A percentile compares a stretch with the other conserved stretches of the same genome.
Conservation (phyloP, 106 monocot genomes). For the Gastrodia elata region DNA sequence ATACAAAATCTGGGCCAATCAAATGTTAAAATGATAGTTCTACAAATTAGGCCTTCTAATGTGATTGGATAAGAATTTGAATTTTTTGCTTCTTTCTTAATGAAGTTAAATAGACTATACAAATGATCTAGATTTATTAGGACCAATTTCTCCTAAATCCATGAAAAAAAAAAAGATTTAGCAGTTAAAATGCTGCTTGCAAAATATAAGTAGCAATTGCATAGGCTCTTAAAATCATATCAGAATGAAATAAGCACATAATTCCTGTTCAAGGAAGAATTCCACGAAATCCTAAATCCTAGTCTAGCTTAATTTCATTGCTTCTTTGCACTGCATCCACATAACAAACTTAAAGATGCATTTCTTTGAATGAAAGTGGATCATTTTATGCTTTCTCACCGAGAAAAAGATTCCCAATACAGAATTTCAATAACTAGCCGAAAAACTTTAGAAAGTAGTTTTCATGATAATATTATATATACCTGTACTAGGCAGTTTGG, state of each 20-base stretch:
- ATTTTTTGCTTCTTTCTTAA: neutral
- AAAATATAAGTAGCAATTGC: neutral
- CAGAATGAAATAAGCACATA: neutral
- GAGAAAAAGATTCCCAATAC: neutral
- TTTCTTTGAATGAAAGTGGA: neutral
- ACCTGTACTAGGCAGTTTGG: constrained; percentile 87
- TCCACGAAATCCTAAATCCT: neutral
- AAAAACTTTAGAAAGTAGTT: neutral
- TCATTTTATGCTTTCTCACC: neutral
- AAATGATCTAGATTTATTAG: neutral
- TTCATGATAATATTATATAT: constrained; percentile 1
- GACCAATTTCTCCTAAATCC: neutral
- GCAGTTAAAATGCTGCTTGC: neutral
- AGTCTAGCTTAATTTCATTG: neutral
- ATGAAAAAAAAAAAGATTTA: constrained; percentile 1
- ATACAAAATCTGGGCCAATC: too few relatives aligned
- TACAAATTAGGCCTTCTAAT: neutral
- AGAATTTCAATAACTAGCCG: neutral
- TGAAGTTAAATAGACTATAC: neutral
- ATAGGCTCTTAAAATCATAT: neutral
- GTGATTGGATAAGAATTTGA: neutral
- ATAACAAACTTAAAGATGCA: neutral
- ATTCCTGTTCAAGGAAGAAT: neutral
- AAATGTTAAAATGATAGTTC: too few relatives aligned
- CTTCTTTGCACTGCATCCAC: neutral